Evolutionary conservation across 257 asterid species (phyloP).

Genomic region (Nicotiana obtusifolia): DNA sequence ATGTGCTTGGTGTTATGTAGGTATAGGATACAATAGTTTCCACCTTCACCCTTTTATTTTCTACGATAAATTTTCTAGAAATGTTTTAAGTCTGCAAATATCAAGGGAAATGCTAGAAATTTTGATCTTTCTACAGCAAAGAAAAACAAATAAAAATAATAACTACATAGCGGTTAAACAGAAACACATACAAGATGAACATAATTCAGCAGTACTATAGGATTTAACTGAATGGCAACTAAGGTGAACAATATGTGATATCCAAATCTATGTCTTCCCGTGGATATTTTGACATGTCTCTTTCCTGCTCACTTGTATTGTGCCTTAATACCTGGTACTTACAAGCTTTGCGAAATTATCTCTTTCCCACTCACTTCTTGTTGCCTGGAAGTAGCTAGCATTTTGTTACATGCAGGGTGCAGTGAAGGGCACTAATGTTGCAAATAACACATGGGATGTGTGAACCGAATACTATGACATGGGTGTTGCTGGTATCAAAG

Average conservation of each 20-base stretch:
- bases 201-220: background rate
- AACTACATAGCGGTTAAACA: background rate
- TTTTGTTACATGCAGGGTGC: conserved; percentile 54
- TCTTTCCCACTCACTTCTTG: background rate
- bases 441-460: conserved; percentile 63
- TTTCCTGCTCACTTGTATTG: too few species aligned
- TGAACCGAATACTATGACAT: conserved; percentile 92
- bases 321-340: background rate
- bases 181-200: background rate
- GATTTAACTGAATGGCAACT: background rate
- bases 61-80: background rate
- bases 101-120: background rate
- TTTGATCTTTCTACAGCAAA: background rate
- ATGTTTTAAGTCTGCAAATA: background rate
- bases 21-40: background rate
- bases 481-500: conserved; percentile 67
- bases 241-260: background rate
- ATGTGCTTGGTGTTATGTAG: background rate
- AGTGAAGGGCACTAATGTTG: conserved; percentile 59
- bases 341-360: background rate
- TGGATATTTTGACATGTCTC: background rate
- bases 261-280: background rate
- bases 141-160: background rate
- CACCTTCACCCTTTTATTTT: background rate
- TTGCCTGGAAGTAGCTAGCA: conserved; percentile 1